Conservation (phyloP, 768 basidiomycete genomes). For the Suillus tomentosus region DNA sequence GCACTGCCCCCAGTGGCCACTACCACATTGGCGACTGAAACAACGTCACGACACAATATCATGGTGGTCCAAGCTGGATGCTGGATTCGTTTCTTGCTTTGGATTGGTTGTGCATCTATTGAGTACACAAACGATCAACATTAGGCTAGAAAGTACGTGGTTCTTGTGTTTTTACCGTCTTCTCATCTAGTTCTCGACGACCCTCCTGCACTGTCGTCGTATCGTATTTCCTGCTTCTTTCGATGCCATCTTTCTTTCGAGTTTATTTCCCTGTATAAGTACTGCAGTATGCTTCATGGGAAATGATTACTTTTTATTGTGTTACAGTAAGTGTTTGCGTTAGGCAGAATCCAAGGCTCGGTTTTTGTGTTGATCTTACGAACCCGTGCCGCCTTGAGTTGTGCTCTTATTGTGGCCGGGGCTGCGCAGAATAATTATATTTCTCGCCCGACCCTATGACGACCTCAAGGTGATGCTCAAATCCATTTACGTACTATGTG, state of each 20-base stretch:
- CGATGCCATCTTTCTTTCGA: background rate
- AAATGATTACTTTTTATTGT: background rate
- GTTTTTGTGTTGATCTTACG: background rate
- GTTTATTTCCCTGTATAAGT: background rate
- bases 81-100: background rate
- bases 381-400: background rate
- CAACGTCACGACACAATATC: background rate
- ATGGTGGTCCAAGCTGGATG: background rate
- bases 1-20: background rate
- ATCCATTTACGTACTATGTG: background rate
- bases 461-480: background rate
- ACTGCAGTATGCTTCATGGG: background rate
- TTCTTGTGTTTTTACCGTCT: background rate
- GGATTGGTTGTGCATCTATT: background rate
- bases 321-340: background rate
- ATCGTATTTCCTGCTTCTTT: background rate
- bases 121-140: background rate
- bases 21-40: background rate
- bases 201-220: background rate
- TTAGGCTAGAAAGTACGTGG: background rate
- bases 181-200: background rate
- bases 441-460: background rate
- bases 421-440: background rate
- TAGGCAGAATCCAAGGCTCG: background rate
- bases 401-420: background rate